Evolutionary conservation across 495 filamentous ascomycete genomes (phyloP).

Genomic region (Aspergillus coremiiformis): DNA sequence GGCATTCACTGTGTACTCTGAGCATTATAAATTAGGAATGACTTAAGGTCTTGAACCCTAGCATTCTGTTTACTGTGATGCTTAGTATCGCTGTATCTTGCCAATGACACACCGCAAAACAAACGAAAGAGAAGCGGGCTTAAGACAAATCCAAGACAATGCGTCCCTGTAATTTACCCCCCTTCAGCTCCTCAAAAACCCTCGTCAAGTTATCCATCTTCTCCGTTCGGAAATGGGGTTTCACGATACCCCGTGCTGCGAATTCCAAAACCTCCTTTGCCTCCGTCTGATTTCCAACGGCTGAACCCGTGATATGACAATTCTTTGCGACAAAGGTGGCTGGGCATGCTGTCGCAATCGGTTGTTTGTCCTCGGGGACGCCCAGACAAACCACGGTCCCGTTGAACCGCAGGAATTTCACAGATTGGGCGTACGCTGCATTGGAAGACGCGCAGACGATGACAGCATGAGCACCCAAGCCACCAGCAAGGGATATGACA

Average conservation of each 20-base stretch:
- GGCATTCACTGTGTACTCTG: too few species aligned
- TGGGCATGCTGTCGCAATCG: constrained; percentile 52
- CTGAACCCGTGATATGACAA: constrained; percentile 50
- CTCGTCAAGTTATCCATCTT: constrained; percentile 56
- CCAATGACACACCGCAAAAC: background rate
- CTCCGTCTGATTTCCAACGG: constrained; percentile 58
- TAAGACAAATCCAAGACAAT: constrained; percentile 53
- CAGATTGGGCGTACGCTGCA: constrained; percentile 53
- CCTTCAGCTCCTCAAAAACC: constrained; percentile 54
- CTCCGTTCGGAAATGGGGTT: constrained; percentile 50
- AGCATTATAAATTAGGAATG: too few species aligned
- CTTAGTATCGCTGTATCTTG: background rate
- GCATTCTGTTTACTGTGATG: background rate
- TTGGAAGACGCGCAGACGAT: constrained; percentile 60
- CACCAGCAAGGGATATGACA: constrained; percentile 51
- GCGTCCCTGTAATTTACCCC: constrained; percentile 49
- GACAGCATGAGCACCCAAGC: constrained; percentile 56
- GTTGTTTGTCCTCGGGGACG: constrained; percentile 54
- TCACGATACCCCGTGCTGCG: constrained; percentile 53
- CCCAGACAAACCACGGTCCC: constrained; percentile 62
- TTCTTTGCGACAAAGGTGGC: constrained; percentile 44
- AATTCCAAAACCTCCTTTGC: constrained; percentile 62
- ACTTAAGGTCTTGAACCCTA: too few species aligned
- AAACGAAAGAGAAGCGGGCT: background rate
- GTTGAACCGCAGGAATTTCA: constrained; percentile 54